These are phyloP conservation scores for Fusarium abutilonis DNA, from an alignment of 2,329 filamentous ascomycete species.

Conservation along the genomic window DNA sequence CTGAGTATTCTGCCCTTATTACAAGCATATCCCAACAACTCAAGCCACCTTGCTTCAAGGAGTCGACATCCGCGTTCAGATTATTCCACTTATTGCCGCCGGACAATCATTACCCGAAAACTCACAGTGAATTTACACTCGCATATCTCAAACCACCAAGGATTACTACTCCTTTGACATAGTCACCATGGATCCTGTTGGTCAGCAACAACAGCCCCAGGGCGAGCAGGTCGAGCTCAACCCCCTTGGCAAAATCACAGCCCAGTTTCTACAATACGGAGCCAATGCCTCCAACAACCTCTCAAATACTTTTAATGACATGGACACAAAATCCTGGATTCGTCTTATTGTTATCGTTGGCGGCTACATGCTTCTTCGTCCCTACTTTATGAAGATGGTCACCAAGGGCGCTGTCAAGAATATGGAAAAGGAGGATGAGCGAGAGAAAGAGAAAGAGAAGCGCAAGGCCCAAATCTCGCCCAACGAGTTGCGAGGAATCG, in stretches of 20 bases:
- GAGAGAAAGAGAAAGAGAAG: constrained; percentile 52
- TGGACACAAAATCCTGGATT: constrained; percentile 67
- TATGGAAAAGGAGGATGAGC: constrained; percentile 66
- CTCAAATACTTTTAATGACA: constrained; percentile 58
- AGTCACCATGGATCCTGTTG: constrained; percentile 39
- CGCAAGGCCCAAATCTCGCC: constrained; percentile 68
- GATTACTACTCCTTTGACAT: background rate
- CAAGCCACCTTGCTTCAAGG: constrained; percentile 5
- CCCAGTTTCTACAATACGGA: constrained; percentile 51
- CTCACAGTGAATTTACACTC: background rate
- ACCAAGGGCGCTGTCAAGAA: constrained; percentile 70
- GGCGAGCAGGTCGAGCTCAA: constrained; percentile 47
- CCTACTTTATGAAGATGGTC: constrained; percentile 76
- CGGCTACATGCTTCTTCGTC: constrained; percentile 77
- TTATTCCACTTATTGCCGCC: background rate
- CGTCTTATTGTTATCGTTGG: constrained; percentile 77
- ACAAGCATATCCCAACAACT: background rate
- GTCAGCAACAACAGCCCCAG: constrained; percentile 43
- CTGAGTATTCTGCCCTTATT: background rate
- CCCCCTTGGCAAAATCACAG: constrained; percentile 47
- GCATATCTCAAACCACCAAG: background rate
- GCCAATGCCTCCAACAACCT: constrained; percentile 60
- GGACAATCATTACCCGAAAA: background rate
- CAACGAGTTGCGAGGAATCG: constrained; percentile 70
- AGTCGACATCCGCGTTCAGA: background rate